Conservation (phyloP, 1,139 yeast genomes). For the Petasospora rhodanensis region DNA sequence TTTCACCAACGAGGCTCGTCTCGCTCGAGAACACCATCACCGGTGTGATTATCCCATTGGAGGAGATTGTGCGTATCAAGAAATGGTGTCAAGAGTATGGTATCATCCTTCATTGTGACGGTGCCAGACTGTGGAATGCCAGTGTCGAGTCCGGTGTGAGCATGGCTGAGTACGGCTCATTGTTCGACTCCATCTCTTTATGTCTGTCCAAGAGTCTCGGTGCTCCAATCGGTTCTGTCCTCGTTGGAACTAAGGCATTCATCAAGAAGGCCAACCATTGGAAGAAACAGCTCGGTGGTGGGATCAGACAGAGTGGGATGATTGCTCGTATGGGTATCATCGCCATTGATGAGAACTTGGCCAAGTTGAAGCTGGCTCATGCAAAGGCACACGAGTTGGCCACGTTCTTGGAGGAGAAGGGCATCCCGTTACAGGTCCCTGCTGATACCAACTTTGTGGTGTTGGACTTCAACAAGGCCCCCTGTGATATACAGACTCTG, state of each 20-base stretch:
- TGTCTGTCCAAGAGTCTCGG: slow-evolving; percentile 79
- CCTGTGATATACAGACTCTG: slow-evolving; percentile 46
- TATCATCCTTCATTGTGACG: slow-evolving; percentile 68
- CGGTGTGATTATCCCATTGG: slow-evolving; percentile 67
- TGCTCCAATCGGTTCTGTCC: slow-evolving; percentile 79
- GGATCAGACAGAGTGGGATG: slow-evolving; percentile 75
- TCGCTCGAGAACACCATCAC: slow-evolving; percentile 76
- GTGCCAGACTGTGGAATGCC: slow-evolving; percentile 87
- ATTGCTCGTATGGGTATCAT: slow-evolving; percentile 64
- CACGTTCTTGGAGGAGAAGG: slow-evolving; percentile 40
- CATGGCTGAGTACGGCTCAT: slow-evolving; percentile 55
- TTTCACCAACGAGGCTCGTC: slow-evolving; percentile 76
- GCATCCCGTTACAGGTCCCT: slow-evolving; percentile 53
- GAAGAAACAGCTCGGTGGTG: slow-evolving; percentile 82
- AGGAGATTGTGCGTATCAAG: slow-evolving; percentile 60
- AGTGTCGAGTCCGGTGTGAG: slow-evolving; percentile 61
- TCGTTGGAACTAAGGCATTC: slow-evolving; percentile 53
- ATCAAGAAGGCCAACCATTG: slow-evolving; percentile 68
- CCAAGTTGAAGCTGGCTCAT: slow-evolving; percentile 50
- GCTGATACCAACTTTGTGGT: slow-evolving; percentile 75
- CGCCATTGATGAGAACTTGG: slow-evolving; percentile 65
- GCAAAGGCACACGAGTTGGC: slow-evolving; percentile 54
- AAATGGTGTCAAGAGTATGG: slow-evolving; percentile 52
- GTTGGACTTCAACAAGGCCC: slow-evolving; percentile 49
- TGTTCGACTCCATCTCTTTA: slow-evolving; percentile 72